Conservation (phyloP, 202 grass and related monocot species). For the Zizania palustris region DNA sequence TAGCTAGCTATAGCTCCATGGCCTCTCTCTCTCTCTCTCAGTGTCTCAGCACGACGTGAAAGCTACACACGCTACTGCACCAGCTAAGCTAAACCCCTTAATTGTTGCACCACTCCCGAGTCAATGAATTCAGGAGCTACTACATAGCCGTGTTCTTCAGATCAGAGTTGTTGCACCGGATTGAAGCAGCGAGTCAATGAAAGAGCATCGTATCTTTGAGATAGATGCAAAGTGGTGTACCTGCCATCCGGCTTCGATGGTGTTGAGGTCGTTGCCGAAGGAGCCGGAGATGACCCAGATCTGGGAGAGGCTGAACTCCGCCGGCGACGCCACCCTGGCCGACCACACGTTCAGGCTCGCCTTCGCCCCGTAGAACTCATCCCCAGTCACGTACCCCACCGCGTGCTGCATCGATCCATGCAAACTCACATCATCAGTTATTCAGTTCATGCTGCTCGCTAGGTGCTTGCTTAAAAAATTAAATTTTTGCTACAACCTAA, state of each 20-base stretch:
- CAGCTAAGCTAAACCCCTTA: slow-evolving; percentile 6
- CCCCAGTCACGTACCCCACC: slow-evolving; percentile 71
- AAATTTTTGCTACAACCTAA: too few relatives aligned
- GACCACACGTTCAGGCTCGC: slow-evolving; percentile 83
- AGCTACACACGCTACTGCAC: slow-evolving; percentile 13
- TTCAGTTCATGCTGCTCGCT: too few relatives aligned
- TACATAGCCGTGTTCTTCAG: background rate
- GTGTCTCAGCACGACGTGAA: slow-evolving; percentile 8
- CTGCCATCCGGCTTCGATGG: slow-evolving; percentile 95
- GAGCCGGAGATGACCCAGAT: slow-evolving; percentile 91
- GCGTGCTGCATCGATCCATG: slow-evolving; percentile 58
- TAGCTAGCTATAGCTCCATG: background rate
- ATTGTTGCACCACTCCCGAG: background rate
- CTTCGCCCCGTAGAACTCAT: slow-evolving; percentile 82
- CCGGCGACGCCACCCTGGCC: slow-evolving; percentile 55
- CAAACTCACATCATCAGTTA: too few relatives aligned
- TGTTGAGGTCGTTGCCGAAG: slow-evolving; percentile 94
- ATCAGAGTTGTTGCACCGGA: background rate
- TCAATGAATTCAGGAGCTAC: background rate
- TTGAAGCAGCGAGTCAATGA: background rate
- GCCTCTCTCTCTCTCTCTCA: background rate
- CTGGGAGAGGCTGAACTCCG: slow-evolving; percentile 94
- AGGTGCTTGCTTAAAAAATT: too few relatives aligned
- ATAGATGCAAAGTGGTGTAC: slow-evolving; percentile 13
- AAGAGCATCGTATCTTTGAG: too few relatives aligned